Conservation (phyloP, 805 yeast species). For the Starmerella cellae region DNA sequence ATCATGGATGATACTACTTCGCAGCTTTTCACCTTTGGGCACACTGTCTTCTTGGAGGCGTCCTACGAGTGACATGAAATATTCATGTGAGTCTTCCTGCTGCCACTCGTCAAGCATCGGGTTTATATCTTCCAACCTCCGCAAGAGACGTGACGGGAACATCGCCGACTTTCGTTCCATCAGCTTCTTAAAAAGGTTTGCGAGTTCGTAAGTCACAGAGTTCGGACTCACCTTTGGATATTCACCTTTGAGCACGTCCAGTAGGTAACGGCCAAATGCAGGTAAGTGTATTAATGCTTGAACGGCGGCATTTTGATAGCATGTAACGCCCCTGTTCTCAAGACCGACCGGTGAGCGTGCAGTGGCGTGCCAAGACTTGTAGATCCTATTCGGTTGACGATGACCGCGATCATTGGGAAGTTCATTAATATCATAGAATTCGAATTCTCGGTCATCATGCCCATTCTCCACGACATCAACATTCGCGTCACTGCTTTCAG, state of each 20-base stretch:
- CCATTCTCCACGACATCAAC: background rate
- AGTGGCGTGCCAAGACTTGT: conserved; percentile 47
- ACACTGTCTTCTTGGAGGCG: conserved; percentile 84
- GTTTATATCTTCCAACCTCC: conserved; percentile 66
- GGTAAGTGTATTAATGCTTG: conserved; percentile 87
- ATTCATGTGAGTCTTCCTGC: conserved; percentile 96
- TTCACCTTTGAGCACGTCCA: conserved; percentile 47
- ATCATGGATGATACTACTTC: conserved; percentile 72
- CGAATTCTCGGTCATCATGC: background rate
- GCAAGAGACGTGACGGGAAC: conserved; percentile 63
- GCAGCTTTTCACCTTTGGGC: conserved; percentile 76
- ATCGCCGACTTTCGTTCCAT: conserved; percentile 35
- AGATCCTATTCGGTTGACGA: conserved; percentile 42
- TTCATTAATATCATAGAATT: conserved; percentile 49
- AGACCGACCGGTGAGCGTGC: conserved; percentile 51
- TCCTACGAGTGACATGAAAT: conserved; percentile 81
- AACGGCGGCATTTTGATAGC: conserved; percentile 91
- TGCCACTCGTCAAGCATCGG: conserved; percentile 97
- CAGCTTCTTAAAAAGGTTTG: conserved; percentile 21
- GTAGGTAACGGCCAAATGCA: conserved; percentile 71
- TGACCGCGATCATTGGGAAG: conserved; percentile 49
- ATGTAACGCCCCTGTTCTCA: conserved; percentile 85
- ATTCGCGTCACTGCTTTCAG: background rate
- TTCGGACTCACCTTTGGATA: conserved; percentile 23
- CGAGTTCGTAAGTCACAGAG: conserved; percentile 26